Conservation (phyloP, 2,329 filamentous ascomycete genomes). For the Berkeleyomyces basicola region DNA sequence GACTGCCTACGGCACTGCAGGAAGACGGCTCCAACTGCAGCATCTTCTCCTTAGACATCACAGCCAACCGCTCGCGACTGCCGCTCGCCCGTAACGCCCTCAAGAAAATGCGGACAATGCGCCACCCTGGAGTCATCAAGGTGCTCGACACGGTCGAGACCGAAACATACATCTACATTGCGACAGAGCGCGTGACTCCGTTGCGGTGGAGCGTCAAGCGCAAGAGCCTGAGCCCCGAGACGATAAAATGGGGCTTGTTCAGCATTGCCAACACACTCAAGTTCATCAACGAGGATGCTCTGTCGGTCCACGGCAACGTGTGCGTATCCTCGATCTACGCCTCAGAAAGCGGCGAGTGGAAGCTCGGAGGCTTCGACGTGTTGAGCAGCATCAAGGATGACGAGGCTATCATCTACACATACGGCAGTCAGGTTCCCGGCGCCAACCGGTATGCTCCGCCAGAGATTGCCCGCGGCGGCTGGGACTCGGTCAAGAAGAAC, state of each 20-base stretch:
- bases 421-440: slow-evolving; percentile 75
- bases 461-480: slow-evolving; percentile 72
- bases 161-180: slow-evolving; percentile 89
- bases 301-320: slow-evolving; percentile 78
- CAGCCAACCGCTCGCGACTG: slow-evolving; percentile 60
- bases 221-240: slow-evolving; percentile 77
- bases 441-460: slow-evolving; percentile 71
- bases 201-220: slow-evolving; percentile 80
- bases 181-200: slow-evolving; percentile 77
- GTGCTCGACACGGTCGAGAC: slow-evolving; percentile 92
- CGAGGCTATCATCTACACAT: slow-evolving; percentile 84
- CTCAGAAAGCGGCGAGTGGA: slow-evolving; percentile 96
- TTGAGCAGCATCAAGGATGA: slow-evolving; percentile 93
- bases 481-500: slow-evolving; percentile 74
- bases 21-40: slow-evolving; percentile 90
- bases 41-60: slow-evolving; percentile 89
- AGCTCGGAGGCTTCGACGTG: slow-evolving; percentile 82
- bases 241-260: slow-evolving; percentile 89
- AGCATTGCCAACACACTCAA: slow-evolving; percentile 80
- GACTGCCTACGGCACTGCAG: slow-evolving; percentile 27
- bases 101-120: slow-evolving; percentile 79
- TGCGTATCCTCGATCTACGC: slow-evolving; percentile 79
- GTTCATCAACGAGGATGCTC: slow-evolving; percentile 88
- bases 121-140: slow-evolving; percentile 88
- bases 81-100: slow-evolving; percentile 86